A percentile compares a stretch with the other conserved stretches of the same genome.
phyloP scores from a whole-genome alignment of 108 stramenopile genomes.

The Skeletonema potamos region DNA sequence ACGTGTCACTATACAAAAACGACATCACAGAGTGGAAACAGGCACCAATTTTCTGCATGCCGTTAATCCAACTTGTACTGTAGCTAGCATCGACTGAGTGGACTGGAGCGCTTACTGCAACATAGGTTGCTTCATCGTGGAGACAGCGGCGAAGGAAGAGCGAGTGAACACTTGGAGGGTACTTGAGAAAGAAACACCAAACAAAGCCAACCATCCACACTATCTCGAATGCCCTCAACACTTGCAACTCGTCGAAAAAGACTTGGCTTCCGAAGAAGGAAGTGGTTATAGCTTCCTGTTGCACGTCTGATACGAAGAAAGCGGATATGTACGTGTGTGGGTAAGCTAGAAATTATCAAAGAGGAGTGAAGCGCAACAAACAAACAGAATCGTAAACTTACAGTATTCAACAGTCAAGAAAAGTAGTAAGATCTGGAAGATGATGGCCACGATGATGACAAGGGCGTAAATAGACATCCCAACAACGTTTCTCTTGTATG shows the following conservation, averaged over 20 bases:
- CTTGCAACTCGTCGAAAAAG: conserved; percentile 57
- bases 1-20: conserved; percentile 26
- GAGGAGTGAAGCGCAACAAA: neutral
- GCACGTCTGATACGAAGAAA: conserved; percentile 24
- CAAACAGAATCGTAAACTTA: neutral
- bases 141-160: conserved; percentile 54
- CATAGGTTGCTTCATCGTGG: conserved; percentile 43
- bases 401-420: conserved; percentile 45
- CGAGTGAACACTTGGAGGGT: conserved; percentile 39
- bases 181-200: conserved; percentile 47
- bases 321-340: neutral
- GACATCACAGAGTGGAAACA: conserved; percentile 22
- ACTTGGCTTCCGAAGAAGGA: conserved; percentile 20
- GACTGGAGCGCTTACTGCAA: conserved; percentile 51
- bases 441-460: conserved; percentile 32
- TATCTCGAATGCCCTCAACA: conserved; percentile 54
- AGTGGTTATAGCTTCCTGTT: conserved; percentile 33
- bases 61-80: conserved; percentile 8
- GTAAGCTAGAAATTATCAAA: neutral
- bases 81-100: conserved; percentile 13
- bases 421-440: conserved; percentile 36
- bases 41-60: neutral
- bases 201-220: conserved; percentile 55
- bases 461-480: conserved; percentile 47
- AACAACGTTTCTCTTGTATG: conserved; percentile 48